phyloP scores from a whole-genome alignment of 2,329 filamentous ascomycete species.

The Cucurbitaria berberidis region DNA sequence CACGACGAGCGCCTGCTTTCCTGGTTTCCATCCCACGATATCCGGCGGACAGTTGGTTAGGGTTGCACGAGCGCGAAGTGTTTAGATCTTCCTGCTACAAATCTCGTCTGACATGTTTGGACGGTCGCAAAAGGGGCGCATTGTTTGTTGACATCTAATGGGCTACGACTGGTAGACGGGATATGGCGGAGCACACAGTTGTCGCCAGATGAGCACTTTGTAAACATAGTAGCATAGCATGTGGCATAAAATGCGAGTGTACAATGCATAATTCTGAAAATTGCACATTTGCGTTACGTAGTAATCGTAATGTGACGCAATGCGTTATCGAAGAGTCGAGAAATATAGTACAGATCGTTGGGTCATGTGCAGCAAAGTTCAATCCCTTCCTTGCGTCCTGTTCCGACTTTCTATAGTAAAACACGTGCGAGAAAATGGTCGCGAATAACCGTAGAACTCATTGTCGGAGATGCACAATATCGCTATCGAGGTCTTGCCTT shows the following conservation, averaged over 20 bases:
- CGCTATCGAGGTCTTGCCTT: constrained; percentile 1
- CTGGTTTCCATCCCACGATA: constrained; percentile 31
- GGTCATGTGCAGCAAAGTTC: constrained; percentile 23
- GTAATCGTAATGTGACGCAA: constrained; percentile 17
- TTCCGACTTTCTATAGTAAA: constrained; percentile 25
- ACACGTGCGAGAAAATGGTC: constrained; percentile 26
- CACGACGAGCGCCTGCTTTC: constrained; percentile 12
- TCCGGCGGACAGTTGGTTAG: constrained; percentile 37
- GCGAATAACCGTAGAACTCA: constrained; percentile 2
- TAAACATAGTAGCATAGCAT: constrained; percentile 45
- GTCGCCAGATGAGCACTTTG: constrained; percentile 27
- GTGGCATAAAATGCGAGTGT: constrained; percentile 19
- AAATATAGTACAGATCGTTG: constrained; percentile 36
- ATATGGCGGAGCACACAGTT: constrained; percentile 16
- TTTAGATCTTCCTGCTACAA: constrained; percentile 3
- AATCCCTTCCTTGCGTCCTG: constrained; percentile 6
- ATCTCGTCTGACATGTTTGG: constrained; percentile 4
- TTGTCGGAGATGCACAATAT: not conserved
- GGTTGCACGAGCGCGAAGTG: constrained; percentile 20
- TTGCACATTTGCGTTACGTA: not conserved
- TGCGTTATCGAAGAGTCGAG: constrained; percentile 36
- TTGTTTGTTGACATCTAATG: constrained; percentile 26
- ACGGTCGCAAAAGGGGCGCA: constrained; percentile 32
- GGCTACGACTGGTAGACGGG: constrained; percentile 27
- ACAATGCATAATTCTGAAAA: constrained; percentile 2